A percentile compares a stretch with the other conserved stretches of the same genome.
Conservation (phyloP, 768 basidiomycete species). For the Tubosaeta sp. region DNA sequence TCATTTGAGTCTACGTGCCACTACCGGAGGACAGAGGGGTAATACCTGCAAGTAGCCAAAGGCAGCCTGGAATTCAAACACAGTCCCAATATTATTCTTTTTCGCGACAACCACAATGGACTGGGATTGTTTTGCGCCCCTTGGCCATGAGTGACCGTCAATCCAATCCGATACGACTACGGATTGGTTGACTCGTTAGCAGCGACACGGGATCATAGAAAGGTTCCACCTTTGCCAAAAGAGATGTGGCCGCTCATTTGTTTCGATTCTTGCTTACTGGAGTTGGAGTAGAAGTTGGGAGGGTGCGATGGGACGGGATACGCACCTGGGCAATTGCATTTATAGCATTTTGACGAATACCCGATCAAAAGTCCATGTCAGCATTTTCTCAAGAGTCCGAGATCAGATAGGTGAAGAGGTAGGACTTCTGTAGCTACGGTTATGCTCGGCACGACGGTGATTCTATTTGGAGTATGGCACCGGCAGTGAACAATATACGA, state of each 20-base stretch:
- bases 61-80: neutral
- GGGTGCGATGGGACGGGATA: neutral
- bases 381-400: no score
- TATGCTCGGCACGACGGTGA: no score
- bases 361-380: no score
- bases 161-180: neutral
- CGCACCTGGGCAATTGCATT: neutral
- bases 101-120: neutral
- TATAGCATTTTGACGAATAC: neutral
- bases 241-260: neutral
- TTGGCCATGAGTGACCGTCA: neutral
- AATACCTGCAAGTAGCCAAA: neutral
- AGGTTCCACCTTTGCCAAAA: neutral
- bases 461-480: no score
- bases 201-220: neutral
- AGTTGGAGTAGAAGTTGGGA: neutral
- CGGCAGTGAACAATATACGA: no score
- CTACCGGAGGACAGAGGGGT: neutral
- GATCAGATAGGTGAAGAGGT: no score
- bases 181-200: neutral
- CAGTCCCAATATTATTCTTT: neutral
- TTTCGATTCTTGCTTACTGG: neutral
- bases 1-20: neutral
- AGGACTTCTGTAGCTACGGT: no score
- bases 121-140: neutral